Percentiles rank a stretch among this genome's conserved stretches.
Conservation (phyloP, 495 filamentous ascomycete species). For the Penicillium robsamsonii region DNA sequence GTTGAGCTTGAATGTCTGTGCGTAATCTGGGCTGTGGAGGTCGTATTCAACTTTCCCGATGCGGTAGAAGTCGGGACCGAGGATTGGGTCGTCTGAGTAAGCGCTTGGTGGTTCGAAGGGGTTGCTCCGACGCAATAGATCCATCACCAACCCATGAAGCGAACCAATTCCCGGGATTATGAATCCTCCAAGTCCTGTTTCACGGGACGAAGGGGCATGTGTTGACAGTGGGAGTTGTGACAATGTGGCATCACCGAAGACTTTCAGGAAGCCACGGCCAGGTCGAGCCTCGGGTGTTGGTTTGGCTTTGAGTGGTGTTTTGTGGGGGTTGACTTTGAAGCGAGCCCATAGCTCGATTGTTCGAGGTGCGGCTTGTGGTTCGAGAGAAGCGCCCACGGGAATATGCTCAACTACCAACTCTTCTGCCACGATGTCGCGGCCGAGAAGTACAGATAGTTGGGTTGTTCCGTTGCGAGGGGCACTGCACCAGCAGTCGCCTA, state of each 20-base stretch:
- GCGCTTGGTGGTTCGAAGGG: slow-evolving; percentile 23
- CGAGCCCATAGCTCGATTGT: slow-evolving; percentile 50
- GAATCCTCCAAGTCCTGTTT: slow-evolving; percentile 19
- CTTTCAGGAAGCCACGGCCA: neutral
- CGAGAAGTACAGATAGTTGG: slow-evolving; percentile 39
- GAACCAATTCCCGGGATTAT: slow-evolving; percentile 15
- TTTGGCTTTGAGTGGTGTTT: slow-evolving; percentile 4
- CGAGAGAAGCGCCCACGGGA: slow-evolving; percentile 31
- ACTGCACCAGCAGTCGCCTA: slow-evolving; percentile 51
- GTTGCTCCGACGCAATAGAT: slow-evolving; percentile 30
- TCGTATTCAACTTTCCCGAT: slow-evolving; percentile 47
- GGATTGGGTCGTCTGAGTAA: slow-evolving; percentile 35
- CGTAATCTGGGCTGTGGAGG: slow-evolving; percentile 27
- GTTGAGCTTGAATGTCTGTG: slow-evolving; percentile 38
- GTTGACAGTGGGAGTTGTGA: neutral
- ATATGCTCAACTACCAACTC: slow-evolving; percentile 50
- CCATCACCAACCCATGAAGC: slow-evolving; percentile 35
- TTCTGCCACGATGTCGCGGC: slow-evolving; percentile 42
- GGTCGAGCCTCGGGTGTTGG: neutral
- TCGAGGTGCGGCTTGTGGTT: slow-evolving; percentile 39
- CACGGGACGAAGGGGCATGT: slow-evolving; percentile 12
- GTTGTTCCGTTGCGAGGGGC: slow-evolving; percentile 35
- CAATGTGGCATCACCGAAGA: slow-evolving; percentile 2
- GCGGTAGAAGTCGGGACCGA: slow-evolving; percentile 43
- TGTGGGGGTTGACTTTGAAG: slow-evolving; percentile 23